These are phyloP conservation scores for Xylaria grammica DNA, from an alignment of 495 filamentous ascomycete genomes.

Conservation along the genomic window DNA sequence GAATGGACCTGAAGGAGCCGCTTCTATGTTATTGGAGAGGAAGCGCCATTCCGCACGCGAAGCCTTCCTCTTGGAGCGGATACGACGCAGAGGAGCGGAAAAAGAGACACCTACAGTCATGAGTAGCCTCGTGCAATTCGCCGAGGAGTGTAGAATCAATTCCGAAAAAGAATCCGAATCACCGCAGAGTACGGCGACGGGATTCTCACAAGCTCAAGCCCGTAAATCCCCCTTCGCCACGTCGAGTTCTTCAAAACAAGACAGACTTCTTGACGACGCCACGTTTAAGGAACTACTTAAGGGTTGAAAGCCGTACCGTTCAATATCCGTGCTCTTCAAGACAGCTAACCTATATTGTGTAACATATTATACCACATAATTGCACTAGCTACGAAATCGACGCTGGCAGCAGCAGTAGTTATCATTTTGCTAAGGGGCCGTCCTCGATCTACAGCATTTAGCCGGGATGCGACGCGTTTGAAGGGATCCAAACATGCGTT, in stretches of 20 bases:
- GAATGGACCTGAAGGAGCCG: conserved; percentile 26
- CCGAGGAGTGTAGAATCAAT: conserved; percentile 15
- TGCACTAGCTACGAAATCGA: no score
- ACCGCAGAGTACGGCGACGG: neutral
- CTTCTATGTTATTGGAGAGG: conserved; percentile 29
- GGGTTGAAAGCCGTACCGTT: neutral
- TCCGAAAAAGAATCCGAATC: neutral
- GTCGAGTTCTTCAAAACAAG: neutral
- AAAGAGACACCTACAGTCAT: conserved; percentile 36
- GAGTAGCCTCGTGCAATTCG: conserved; percentile 37
- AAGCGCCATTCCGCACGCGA: conserved; percentile 27
- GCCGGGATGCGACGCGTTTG: neutral
- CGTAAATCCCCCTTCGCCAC: neutral
- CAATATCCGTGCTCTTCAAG: neutral
- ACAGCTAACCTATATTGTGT: no score
- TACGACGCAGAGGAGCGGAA: conserved; percentile 29
- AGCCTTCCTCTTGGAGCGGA: conserved; percentile 30
- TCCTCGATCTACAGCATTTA: neutral
- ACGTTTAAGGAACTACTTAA: conserved; percentile 8
- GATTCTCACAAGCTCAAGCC: neutral
- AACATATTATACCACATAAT: no score
- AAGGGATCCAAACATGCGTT: neutral
- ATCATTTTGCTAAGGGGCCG: neutral
- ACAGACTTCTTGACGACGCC: neutral
- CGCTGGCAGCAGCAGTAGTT: neutral